Percentiles rank a stretch among this genome's conserved stretches.
These are phyloP conservation scores for Rutstroemia sp. DNA, from an alignment of 2,329 filamentous ascomycete species.

Conservation along the genomic window DNA sequence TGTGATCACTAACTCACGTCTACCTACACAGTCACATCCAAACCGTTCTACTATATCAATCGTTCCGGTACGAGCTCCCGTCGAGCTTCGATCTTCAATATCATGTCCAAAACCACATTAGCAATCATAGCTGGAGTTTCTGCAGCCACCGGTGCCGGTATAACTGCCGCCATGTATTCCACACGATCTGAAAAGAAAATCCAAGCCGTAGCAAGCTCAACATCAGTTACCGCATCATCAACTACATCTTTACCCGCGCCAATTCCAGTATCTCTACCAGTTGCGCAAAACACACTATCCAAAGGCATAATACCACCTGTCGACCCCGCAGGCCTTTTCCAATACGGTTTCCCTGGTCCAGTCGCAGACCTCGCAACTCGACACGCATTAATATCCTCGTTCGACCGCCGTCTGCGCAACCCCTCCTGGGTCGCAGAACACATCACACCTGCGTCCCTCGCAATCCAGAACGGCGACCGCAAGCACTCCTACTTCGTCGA, in stretches of 20 bases:
- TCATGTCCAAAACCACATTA: constrained; percentile 73
- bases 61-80: constrained; percentile 3
- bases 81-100: neutral
- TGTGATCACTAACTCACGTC: constrained; percentile 6
- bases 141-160: constrained; percentile 67
- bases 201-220: constrained; percentile 26
- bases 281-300: constrained; percentile 7
- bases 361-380: constrained; percentile 74
- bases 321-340: constrained; percentile 68
- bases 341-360: constrained; percentile 90
- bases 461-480: constrained; percentile 69
- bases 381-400: constrained; percentile 73
- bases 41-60: neutral
- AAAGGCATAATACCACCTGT: constrained; percentile 44
- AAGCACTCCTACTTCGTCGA: constrained; percentile 78
- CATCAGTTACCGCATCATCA: constrained; percentile 19
- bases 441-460: constrained; percentile 82
- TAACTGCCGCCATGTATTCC: constrained; percentile 62
- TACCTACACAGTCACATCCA: constrained; percentile 2
- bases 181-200: constrained; percentile 43
- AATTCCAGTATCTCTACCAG: constrained; percentile 24
- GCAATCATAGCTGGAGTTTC: constrained; percentile 69
- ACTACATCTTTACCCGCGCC: constrained; percentile 19
- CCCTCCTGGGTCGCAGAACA: constrained; percentile 94
- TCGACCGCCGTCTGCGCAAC: constrained; percentile 85